Percentiles rank a stretch among this genome's conserved stretches.
phyloP scores from a whole-genome alignment of 129 eudicot species.

The Flaveria brownii region DNA sequence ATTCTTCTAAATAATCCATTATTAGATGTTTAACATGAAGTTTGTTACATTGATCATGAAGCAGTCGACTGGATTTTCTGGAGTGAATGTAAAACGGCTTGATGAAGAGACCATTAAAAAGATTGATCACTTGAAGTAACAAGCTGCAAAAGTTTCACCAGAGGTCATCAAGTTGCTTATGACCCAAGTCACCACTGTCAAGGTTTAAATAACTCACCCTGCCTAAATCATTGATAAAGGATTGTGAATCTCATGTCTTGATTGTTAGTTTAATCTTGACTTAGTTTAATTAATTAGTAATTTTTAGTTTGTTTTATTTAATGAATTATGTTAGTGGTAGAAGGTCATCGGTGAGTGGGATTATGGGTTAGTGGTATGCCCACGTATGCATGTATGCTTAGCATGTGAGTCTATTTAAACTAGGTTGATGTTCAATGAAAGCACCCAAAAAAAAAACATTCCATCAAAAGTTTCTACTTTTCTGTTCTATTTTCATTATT shows the following conservation, averaged over 20 bases:
- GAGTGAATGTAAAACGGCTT: slow-evolving; percentile 75
- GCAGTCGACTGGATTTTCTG: slow-evolving; percentile 82
- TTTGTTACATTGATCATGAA: not conserved
- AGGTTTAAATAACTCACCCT: slow-evolving; percentile 14
- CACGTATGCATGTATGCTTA: no score
- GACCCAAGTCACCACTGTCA: slow-evolving; percentile 36
- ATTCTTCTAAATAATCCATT: not conserved
- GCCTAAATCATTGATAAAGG: not conserved
- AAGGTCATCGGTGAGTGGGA: no score
- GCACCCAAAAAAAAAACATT: no score
- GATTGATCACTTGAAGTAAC: slow-evolving; percentile 55
- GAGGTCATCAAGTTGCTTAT: slow-evolving; percentile 68
- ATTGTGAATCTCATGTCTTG: not conserved
- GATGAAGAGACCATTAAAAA: slow-evolving; percentile 62
- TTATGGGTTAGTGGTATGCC: no score
- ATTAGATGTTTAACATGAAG: not conserved
- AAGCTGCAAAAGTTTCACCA: slow-evolving; percentile 62
- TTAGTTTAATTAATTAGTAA: no score
- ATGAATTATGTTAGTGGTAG: no score
- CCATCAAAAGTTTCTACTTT: no score
- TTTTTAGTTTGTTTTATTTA: no score
- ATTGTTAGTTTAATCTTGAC: no score
- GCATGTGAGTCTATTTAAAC: no score
- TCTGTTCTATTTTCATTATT: no score
- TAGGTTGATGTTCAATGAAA: no score